These are phyloP conservation scores for Pyracantha coccinea DNA, from an alignment of 331 rosid species.

Conservation along the genomic window DNA sequence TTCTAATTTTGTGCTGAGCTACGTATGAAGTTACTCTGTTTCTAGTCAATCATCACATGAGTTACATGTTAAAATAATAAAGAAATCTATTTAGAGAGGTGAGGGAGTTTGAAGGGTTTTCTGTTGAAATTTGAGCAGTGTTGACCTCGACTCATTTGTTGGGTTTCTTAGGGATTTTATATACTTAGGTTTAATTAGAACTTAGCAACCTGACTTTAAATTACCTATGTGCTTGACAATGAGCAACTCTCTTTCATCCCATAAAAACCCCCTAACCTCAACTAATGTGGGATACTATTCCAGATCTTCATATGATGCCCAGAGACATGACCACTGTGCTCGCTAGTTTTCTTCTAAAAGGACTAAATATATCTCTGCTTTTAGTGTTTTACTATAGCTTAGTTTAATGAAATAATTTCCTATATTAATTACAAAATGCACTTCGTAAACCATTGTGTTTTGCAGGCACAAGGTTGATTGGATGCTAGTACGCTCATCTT, in stretches of 20 bases:
- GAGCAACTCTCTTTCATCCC: neutral
- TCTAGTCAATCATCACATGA: neutral
- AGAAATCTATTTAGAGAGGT: neutral
- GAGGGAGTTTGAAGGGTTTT: too few relatives aligned
- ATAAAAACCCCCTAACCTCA: neutral
- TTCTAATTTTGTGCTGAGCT: neutral
- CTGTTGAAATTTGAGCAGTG: neutral
- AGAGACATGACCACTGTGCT: neutral
- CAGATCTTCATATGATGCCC: neutral
- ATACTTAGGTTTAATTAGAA: neutral
- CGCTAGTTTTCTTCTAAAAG: neutral
- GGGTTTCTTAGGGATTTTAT: neutral
- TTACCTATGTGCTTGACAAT: neutral
- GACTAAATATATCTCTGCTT: neutral
- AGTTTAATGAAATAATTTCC: neutral
- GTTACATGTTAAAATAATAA: neutral
- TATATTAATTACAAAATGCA: neutral
- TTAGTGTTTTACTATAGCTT: neutral
- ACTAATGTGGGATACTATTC: neutral
- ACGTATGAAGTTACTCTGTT: neutral
- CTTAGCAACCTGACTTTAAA: neutral
- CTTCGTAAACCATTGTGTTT: neutral
- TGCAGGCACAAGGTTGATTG: conserved; percentile 39
- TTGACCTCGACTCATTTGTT: too few relatives aligned
- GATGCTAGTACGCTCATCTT: conserved; percentile 21